Conservation (phyloP, 1,284 basidiomycete species). For the Apiotrichum domesticum region DNA sequence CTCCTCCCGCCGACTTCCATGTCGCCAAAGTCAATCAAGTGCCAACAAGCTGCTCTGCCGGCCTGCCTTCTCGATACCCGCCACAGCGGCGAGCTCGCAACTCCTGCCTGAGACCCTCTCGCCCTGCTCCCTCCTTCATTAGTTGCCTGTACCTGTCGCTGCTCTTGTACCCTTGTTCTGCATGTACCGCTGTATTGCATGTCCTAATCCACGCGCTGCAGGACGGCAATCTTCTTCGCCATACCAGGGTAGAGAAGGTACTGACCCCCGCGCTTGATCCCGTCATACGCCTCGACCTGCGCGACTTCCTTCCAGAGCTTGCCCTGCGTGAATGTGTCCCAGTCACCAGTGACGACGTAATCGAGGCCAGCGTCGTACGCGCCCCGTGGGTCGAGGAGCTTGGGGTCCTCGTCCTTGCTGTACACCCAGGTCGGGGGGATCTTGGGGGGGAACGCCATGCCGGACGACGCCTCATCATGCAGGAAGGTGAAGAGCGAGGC, state of each 20-base stretch:
- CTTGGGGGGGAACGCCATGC: constrained; percentile 10
- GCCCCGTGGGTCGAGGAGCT: constrained; percentile 38
- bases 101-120: too few species aligned
- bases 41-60: too few species aligned
- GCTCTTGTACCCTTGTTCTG: too few species aligned
- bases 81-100: too few species aligned
- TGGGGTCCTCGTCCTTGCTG: constrained; percentile 67
- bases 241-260: constrained; percentile 2
- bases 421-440: constrained; percentile 56
- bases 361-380: constrained; percentile 29
- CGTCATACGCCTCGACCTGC: constrained; percentile 18
- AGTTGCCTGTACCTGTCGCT: too few species aligned
- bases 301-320: constrained; percentile 22
- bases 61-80: too few species aligned
- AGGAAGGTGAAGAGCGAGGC: constrained; percentile 80
- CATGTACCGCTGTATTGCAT: not conserved
- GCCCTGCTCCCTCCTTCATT: too few species aligned
- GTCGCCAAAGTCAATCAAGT: too few species aligned
- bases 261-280: constrained; percentile 11
- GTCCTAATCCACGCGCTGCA: constrained; percentile 7
- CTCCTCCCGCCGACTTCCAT: too few species aligned
- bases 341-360: constrained; percentile 33
- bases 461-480: constrained; percentile 42
- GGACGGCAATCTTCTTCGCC: constrained; percentile 6
- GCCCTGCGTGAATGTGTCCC: constrained; percentile 11